phyloP scores from a whole-genome alignment of 2,329 filamentous ascomycete genomes.

The Cryphonectria carpinicola region DNA sequence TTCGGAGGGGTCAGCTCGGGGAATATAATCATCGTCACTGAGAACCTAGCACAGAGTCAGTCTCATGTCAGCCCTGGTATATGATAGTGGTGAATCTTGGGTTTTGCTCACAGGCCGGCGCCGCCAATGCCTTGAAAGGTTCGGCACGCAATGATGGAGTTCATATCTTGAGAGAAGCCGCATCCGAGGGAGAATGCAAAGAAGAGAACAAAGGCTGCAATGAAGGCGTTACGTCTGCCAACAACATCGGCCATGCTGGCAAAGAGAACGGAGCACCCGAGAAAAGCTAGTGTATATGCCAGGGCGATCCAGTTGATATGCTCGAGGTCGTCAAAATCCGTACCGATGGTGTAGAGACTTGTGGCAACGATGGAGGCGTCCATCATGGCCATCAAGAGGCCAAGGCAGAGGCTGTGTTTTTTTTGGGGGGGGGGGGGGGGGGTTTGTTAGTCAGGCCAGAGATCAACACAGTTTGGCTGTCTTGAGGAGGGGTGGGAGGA shows the following conservation, averaged over 20 bases:
- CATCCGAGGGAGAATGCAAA: constrained; percentile 61
- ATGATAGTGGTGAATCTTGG: background rate
- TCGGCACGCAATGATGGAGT: constrained; percentile 54
- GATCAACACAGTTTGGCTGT: background rate
- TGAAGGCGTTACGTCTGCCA: constrained; percentile 56
- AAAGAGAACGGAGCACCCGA: constrained; percentile 60
- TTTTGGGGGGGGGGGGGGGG: background rate
- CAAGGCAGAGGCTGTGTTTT: constrained; percentile 48
- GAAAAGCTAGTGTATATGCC: constrained; percentile 59
- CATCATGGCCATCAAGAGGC: constrained; percentile 61
- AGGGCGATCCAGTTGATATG: constrained; percentile 59
- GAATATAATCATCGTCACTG: constrained; percentile 59
- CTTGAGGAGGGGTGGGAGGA: background rate
- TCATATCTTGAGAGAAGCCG: constrained; percentile 48
- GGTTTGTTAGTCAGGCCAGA: constrained; percentile 6
- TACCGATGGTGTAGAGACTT: constrained; percentile 58
- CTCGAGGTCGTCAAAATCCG: constrained; percentile 51
- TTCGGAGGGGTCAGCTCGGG: constrained; percentile 52
- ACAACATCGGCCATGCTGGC: constrained; percentile 59
- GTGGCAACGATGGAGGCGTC: constrained; percentile 65
- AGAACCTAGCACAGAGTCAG: constrained; percentile 40
- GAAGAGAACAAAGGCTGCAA: constrained; percentile 56
- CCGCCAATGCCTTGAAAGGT: constrained; percentile 57
- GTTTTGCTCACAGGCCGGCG: constrained; percentile 43
- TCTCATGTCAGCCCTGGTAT: constrained; percentile 40